These are phyloP conservation scores for Malus sieversii DNA, from an alignment of 306 rosid genomes.

Conservation along the genomic window DNA sequence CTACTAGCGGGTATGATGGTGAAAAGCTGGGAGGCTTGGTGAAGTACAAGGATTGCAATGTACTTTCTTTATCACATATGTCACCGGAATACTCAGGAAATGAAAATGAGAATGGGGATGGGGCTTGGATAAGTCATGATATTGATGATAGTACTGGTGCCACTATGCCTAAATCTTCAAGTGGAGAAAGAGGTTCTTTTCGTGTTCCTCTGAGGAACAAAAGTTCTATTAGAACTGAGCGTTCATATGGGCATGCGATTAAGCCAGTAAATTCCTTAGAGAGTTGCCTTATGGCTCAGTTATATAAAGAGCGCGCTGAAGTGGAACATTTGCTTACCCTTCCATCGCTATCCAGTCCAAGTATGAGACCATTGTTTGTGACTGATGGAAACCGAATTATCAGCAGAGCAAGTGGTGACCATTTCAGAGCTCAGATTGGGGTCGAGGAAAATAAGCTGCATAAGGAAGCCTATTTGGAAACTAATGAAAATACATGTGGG, in stretches of 20 bases:
- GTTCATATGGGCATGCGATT: conserved; percentile 16
- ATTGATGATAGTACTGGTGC: conserved; percentile 22
- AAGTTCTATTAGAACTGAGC: conserved; percentile 39
- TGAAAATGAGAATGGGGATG: conserved; percentile 25
- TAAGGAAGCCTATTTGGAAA: conserved; percentile 21
- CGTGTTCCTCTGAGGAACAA: conserved; percentile 33
- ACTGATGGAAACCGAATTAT: conserved; percentile 58
- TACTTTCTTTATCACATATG: conserved; percentile 38
- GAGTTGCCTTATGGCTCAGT: conserved; percentile 76
- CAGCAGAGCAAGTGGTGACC: conserved; percentile 30
- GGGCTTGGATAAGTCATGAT: conserved; percentile 16
- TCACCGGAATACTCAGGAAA: conserved; percentile 18
- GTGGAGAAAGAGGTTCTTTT: conserved; percentile 30
- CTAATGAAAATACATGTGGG: conserved; percentile 28
- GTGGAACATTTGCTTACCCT: conserved; percentile 41
- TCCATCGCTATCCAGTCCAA: conserved; percentile 29
- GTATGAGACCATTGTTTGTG: conserved; percentile 44
- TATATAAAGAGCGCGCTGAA: conserved; percentile 50
- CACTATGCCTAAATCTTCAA: conserved; percentile 8
- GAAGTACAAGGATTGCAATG: conserved; percentile 17
- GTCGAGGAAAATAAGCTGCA: conserved; percentile 29
- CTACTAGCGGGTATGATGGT: conserved; percentile 28
- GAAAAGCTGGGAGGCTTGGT: conserved; percentile 14
- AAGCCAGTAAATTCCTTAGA: conserved; percentile 60
- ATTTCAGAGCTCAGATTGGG: conserved; percentile 21